Conservation (phyloP, 257 asterid species). For the Solanum chiquidenum region DNA sequence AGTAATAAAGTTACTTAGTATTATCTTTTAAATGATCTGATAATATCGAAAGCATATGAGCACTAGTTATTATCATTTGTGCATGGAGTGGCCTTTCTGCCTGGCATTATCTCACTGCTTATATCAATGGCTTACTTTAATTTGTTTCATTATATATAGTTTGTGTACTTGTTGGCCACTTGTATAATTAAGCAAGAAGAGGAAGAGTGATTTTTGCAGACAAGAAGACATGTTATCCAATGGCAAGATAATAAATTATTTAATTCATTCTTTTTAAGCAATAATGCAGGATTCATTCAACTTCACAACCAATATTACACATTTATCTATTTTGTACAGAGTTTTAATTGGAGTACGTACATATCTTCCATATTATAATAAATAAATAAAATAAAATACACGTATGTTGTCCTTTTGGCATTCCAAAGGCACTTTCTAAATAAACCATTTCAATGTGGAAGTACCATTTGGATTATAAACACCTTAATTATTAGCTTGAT, state of each 20-base stretch:
- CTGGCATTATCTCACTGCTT: slow-evolving; percentile 7
- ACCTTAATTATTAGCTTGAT: not conserved
- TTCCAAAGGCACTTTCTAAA: not conserved
- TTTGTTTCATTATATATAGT: slow-evolving; percentile 19
- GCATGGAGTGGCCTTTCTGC: slow-evolving; percentile 35
- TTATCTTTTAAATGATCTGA: not conserved
- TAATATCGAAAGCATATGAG: not conserved
- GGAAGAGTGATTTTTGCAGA: slow-evolving; percentile 22
- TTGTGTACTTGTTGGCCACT: slow-evolving; percentile 76
- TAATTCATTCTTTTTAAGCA: slow-evolving; percentile 21
- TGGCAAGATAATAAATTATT: slow-evolving; percentile 2
- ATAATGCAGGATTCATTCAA: slow-evolving; percentile 26
- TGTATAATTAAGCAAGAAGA: slow-evolving; percentile 8
- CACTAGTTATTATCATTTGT: not conserved
- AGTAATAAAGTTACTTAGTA: not conserved
- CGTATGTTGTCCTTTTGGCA: not conserved
- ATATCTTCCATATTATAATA: not conserved
- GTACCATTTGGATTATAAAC: not conserved
- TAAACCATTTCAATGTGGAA: not conserved
- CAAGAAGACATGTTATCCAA: slow-evolving; percentile 31
- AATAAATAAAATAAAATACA: not conserved
- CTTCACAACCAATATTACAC: slow-evolving; percentile 1
- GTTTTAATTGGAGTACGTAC: slow-evolving; percentile 12
- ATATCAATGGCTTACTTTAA: not conserved
- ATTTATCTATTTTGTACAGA: slow-evolving; percentile 19